Evolutionary conservation across 176 grass and related monocot species (phyloP), one percentile per base, ranked within the genome.

Genomic region (Rhynchospora breviuscula): DNA sequence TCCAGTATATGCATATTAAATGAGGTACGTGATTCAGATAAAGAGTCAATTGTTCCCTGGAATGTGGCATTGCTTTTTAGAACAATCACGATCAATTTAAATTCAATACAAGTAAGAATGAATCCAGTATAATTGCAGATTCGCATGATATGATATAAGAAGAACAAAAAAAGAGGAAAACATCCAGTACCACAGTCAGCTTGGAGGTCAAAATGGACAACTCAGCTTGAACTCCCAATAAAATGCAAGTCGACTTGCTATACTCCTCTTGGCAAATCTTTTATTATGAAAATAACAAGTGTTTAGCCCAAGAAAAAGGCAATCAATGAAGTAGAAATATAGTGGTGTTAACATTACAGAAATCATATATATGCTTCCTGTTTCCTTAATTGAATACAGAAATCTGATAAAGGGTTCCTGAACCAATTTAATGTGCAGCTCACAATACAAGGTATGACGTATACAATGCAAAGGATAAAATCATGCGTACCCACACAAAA

Each of bases 251-350:
- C 90, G 87, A 72, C 67, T 84, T 86, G 88, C 77, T 90, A 91
- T 99, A 99, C 82, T 96, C 97, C 72, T 88, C 88, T 48, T 82
- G 77, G 81, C 97, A 99, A 43, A 99, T 89, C 93, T 99, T 86
- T 79, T 65, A 57, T n/a, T 49, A 82, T 52, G 80, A 31, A 82
- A 82, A 65, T 82, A 82, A 82, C 60, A 82, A 63, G 47, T 82
- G 15, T 52, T 81, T 78, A 78, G 73, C 73, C 51, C 22, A 31
- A 57, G 51, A 19, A 78, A 78, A 31, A 11, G 51, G 14, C 13
- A 57, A 78, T 14, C 23, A 33, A 13, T 57, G 51, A 78, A 35
- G 14, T 56, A 57, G 3, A 40, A 40, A 40, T 40, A 40, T 40
- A 4, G 2, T 40, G 4, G 35, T 40, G 35, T 40, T 40, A 52